Base-by-base conservation (phyloP, 768 basidiomycete species). In the Kwoniella newhampshirensis region DNA sequence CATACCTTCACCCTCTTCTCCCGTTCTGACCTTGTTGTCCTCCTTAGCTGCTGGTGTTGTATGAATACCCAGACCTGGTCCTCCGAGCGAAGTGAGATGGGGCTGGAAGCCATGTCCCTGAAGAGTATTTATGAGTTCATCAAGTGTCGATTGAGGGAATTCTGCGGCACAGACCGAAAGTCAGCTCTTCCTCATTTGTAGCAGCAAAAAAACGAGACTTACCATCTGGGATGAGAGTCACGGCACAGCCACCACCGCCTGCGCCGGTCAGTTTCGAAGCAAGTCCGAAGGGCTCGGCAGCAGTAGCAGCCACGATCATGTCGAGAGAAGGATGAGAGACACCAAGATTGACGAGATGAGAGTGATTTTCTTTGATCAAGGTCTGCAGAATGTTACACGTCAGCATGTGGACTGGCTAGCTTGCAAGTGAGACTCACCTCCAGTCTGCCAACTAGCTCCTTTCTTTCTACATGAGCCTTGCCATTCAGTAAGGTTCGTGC, bases 201-300 rank as follows among this genome's bases (percentile, higher is more conserved):
- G 28, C n/a, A 54, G 28, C 8, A 30, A 9, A 23, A 23, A 21
- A n/a, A 32, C 25, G 17, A 41, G 6, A 78, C 86, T 63, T 65
- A 93, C 94, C 84, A 78, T 97, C 92, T 49, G 96, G 96, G 49
- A 99, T 82, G 32, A 98, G 83, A 12, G 93, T 94, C 27, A 98
- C 91, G 4, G 92, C 87, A 71, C 96, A 98, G n/a, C 96, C 96
- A 23, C 96, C 96, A 37, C 96, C 96, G 27, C 96, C 96, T 7
- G 96, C 94, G 39, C 96, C 96, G 6, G 96, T 99, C 54, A 99
- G 78, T 79, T 67, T 71, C n/a, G 91, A 92, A 67, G 85, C 85
- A 45, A 98, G 80, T 9, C 79, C 78, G 77, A 86, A 88, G 7
- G 86, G 86, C 60, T 79, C 70, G 9, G 81, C 80, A 9, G 79